phyloP scores from a whole-genome alignment of 2,329 filamentous ascomycete species.

The Fusarium compactum region DNA sequence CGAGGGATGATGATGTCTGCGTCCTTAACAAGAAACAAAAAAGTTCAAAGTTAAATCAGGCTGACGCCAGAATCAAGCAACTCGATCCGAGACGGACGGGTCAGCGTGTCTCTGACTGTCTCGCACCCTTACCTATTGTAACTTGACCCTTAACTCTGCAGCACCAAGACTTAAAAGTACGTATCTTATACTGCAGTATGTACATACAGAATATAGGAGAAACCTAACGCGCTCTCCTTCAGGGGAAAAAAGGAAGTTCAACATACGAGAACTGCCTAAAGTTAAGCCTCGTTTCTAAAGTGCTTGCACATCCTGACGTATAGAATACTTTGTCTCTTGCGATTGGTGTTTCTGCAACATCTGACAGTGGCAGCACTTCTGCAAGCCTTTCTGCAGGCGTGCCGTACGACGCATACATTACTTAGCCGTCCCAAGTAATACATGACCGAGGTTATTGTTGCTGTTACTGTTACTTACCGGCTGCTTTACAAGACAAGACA shows the following conservation, averaged over 20 bases:
- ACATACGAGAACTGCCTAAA: constrained; percentile 13
- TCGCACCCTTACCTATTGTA: constrained; percentile 30
- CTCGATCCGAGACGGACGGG: constrained; percentile 24
- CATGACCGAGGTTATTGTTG: constrained; percentile 9
- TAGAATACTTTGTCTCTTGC: constrained; percentile 12
- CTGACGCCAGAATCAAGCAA: constrained; percentile 37
- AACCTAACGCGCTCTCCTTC: constrained; percentile 32
- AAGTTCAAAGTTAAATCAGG: background rate
- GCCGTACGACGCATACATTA: constrained; percentile 24
- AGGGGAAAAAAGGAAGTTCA: constrained; percentile 11
- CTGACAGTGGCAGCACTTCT: constrained; percentile 38
- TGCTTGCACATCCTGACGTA: constrained; percentile 43
- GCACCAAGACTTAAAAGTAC: constrained; percentile 18
- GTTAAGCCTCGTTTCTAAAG: constrained; percentile 34
- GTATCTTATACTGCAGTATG: background rate
- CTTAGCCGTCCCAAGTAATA: background rate
- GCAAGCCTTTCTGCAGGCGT: constrained; percentile 37
- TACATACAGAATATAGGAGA: background rate
- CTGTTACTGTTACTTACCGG: background rate
- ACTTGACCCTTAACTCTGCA: constrained; percentile 33
- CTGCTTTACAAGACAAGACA: constrained; percentile 8
- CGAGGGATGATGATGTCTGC: constrained; percentile 36
- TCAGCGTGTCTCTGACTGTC: constrained; percentile 25
- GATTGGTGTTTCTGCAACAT: constrained; percentile 29
- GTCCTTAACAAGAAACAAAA: constrained; percentile 33